Percentiles rank a stretch among this genome's conserved stretches.
phyloP scores from a whole-genome alignment of 2,329 filamentous ascomycete species.

The Orbilia brochopaga region DNA sequence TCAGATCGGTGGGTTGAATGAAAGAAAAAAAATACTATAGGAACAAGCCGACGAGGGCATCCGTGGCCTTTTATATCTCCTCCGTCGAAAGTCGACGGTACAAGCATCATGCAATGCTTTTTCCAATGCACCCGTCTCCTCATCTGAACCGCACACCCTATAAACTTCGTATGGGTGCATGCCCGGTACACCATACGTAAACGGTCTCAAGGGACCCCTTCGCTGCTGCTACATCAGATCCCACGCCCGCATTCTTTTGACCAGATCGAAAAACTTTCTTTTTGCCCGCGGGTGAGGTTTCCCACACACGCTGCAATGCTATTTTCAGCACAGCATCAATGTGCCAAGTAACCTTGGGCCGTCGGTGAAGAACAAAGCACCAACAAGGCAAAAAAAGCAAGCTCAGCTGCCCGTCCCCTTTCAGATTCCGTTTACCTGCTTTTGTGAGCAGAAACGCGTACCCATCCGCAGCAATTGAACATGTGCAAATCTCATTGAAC shows the following conservation, averaged over 20 bases:
- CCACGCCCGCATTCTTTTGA: not conserved
- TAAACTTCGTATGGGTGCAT: not conserved
- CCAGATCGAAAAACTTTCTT: conserved; percentile 3
- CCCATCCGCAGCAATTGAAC: not conserved
- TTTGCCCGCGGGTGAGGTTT: not conserved
- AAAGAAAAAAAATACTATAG: not conserved
- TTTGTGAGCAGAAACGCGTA: conserved; percentile 29
- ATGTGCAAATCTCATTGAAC: conserved; percentile 27
- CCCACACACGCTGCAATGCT: conserved; percentile 8
- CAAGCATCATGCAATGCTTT: not conserved
- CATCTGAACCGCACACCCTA: too few relatives aligned
- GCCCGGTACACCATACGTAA: conserved; percentile 17
- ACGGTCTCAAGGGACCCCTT: conserved; percentile 19
- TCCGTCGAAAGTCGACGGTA: conserved; percentile 1
- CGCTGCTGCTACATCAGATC: too few relatives aligned
- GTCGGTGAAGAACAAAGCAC: conserved; percentile 5
- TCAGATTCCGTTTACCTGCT: conserved; percentile 1
- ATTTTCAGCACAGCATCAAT: conserved; percentile 27
- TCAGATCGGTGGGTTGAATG: not conserved
- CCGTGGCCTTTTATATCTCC: conserved; percentile 19
- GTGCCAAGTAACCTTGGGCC: conserved; percentile 2
- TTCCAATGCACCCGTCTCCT: not conserved
- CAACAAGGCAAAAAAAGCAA: conserved; percentile 16
- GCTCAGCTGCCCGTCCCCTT: not conserved
- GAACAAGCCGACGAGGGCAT: not conserved